phyloP scores from a whole-genome alignment of 2,329 filamentous ascomycete species.

The Verticillium albo-atrum region DNA sequence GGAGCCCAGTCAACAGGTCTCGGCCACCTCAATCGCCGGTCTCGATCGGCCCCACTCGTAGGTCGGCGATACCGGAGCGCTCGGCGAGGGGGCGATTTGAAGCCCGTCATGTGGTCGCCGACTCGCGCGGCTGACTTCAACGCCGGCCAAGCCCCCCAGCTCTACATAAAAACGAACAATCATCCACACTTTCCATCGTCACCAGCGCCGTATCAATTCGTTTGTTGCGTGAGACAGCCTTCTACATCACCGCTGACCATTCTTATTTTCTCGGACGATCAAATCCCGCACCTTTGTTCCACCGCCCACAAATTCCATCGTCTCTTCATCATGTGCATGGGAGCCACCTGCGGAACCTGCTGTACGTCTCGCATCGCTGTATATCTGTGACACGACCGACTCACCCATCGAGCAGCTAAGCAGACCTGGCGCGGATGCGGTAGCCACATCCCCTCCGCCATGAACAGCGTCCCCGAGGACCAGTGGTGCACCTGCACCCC shows the following conservation, averaged over 20 bases:
- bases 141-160: neutral
- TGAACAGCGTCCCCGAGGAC: conserved; percentile 35
- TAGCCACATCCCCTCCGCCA: conserved; percentile 38
- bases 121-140: neutral
- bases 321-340: conserved; percentile 32
- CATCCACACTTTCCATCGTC: neutral
- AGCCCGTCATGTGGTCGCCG: neutral
- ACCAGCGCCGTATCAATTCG: neutral
- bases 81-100: neutral
- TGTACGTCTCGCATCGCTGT: conserved; percentile 23
- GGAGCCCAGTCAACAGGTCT: neutral
- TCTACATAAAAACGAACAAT: neutral
- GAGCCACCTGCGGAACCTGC: conserved; percentile 35
- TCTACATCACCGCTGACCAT: neutral
- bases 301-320: neutral
- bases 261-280: no score
- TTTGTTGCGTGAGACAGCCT: neutral
- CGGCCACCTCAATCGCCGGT: neutral
- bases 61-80: neutral
- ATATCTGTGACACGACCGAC: neutral
- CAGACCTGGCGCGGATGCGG: conserved; percentile 47
- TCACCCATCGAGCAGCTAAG: conserved; percentile 29
- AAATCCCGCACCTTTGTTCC: neutral
- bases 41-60: neutral
- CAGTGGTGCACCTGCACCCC: conserved; percentile 45